phyloP scores from a whole-genome alignment of 2,329 filamentous ascomycete species.

The Epichloe sylvatica region DNA sequence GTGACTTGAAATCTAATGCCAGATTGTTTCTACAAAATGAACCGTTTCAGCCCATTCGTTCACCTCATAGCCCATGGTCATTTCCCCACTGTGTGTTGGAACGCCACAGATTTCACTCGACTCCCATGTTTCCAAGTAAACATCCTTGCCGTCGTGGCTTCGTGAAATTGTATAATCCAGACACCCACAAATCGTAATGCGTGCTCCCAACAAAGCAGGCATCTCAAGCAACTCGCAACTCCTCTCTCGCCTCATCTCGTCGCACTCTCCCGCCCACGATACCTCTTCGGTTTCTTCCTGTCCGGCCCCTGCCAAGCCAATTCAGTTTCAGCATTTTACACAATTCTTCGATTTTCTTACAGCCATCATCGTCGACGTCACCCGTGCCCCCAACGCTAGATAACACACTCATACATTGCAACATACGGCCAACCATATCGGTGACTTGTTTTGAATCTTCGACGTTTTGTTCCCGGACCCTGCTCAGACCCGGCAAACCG shows the following conservation, averaged over 20 bases:
- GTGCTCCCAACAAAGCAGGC: not conserved
- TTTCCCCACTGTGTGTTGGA: too few species aligned
- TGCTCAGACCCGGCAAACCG: slow-evolving; percentile 23
- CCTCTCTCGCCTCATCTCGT: slow-evolving; percentile 28
- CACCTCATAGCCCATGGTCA: too few species aligned
- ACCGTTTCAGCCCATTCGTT: too few species aligned
- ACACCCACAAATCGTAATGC: not conserved
- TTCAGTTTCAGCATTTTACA: slow-evolving; percentile 87
- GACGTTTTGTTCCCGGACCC: slow-evolving; percentile 43
- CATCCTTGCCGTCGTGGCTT: too few species aligned
- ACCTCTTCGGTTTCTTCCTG: slow-evolving; percentile 75
- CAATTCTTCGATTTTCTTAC: slow-evolving; percentile 68
- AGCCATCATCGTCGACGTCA: slow-evolving; percentile 51
- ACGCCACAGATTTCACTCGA: too few species aligned
- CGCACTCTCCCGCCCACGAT: slow-evolving; percentile 61
- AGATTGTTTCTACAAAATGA: too few species aligned
- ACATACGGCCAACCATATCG: slow-evolving; percentile 86
- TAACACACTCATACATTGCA: slow-evolving; percentile 89
- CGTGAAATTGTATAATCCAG: too few species aligned
- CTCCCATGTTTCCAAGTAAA: too few species aligned
- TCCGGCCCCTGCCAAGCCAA: slow-evolving; percentile 83
- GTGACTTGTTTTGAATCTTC: slow-evolving; percentile 69
- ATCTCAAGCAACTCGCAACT: slow-evolving; percentile 26
- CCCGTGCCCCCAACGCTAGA: slow-evolving; percentile 53
- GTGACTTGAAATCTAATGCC: too few species aligned